These are phyloP conservation scores for Paulownia fortunei DNA, from an alignment of 257 asterid genomes.

Conservation along the genomic window DNA sequence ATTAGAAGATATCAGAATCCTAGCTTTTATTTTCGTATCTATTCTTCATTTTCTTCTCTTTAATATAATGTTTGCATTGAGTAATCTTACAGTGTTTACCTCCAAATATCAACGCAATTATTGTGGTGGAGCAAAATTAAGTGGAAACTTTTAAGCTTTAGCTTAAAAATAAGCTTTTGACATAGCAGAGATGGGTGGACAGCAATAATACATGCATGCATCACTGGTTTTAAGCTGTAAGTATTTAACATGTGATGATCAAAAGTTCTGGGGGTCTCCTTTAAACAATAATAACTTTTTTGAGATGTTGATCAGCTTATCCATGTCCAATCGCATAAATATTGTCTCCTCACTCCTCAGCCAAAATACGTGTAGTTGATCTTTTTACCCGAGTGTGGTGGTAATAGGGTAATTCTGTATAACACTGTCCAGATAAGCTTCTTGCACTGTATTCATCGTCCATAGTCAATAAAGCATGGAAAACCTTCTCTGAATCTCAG, in stretches of 20 bases:
- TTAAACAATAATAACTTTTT: conserved; percentile 6
- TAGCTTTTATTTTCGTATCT: too few species aligned
- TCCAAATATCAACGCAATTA: conserved; percentile 9
- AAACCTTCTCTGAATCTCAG: too few species aligned
- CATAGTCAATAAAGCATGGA: too few species aligned
- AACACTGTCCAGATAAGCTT: too few species aligned
- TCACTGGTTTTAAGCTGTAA: not conserved
- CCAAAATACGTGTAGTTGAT: not conserved
- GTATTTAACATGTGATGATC: conserved; percentile 27
- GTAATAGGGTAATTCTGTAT: not conserved
- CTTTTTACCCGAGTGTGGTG: not conserved
- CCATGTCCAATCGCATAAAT: conserved; percentile 35
- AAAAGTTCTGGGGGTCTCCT: not conserved
- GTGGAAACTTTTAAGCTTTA: conserved; percentile 35
- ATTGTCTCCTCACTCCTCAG: conserved; percentile 20
- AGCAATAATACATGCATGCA: conserved; percentile 22
- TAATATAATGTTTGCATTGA: too few species aligned
- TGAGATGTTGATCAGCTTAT: not conserved
- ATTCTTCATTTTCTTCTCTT: too few species aligned
- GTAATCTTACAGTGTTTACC: not conserved
- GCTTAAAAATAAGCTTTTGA: not conserved
- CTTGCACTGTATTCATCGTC: too few species aligned
- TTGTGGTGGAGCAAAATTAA: conserved; percentile 23
- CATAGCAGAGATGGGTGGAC: not conserved
- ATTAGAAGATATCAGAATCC: too few species aligned